Percentiles rank a stretch among this genome's conserved stretches.
These are phyloP conservation scores for Trifolium dubium DNA, from an alignment of 306 rosid genomes.

Conservation along the genomic window DNA sequence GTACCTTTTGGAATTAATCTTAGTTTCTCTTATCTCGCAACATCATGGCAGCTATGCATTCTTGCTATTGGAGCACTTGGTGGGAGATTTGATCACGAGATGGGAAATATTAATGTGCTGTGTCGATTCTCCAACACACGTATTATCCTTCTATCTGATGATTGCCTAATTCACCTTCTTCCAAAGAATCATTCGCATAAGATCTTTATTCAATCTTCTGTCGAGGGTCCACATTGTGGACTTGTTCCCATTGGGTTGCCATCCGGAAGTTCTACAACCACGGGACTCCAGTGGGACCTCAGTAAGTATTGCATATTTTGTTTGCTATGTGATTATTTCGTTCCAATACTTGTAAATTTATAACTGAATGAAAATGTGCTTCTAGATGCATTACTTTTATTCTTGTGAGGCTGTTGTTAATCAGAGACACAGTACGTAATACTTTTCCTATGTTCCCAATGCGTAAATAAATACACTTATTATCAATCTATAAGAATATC, in stretches of 20 bases:
- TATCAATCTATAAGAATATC: constrained; percentile 12
- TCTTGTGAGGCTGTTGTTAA: constrained; percentile 12
- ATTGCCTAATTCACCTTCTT: constrained; percentile 86
- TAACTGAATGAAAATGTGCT: constrained; percentile 15
- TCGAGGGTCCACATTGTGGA: constrained; percentile 97
- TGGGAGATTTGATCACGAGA: constrained; percentile 96
- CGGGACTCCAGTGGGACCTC: constrained; percentile 92
- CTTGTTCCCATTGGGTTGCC: constrained; percentile 87
- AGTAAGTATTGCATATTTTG: constrained; percentile 62
- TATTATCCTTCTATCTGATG: constrained; percentile 80
- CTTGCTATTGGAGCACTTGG: constrained; percentile 95
- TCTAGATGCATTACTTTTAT: background rate
- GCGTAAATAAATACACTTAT: background rate
- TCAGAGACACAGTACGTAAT: constrained; percentile 16
- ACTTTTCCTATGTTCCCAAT: background rate
- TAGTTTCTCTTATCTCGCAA: constrained; percentile 11
- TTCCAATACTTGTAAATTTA: constrained; percentile 15
- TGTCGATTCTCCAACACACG: constrained; percentile 69
- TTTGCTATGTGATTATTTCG: constrained; percentile 7
- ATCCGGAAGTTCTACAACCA: constrained; percentile 81
- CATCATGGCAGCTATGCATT: constrained; percentile 70
- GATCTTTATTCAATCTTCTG: constrained; percentile 69
- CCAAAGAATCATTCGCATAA: constrained; percentile 70
- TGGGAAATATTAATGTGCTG: constrained; percentile 88
- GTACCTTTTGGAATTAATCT: constrained; percentile 3